phyloP scores from a whole-genome alignment of 306 rosid species.

The Quercus robur region DNA sequence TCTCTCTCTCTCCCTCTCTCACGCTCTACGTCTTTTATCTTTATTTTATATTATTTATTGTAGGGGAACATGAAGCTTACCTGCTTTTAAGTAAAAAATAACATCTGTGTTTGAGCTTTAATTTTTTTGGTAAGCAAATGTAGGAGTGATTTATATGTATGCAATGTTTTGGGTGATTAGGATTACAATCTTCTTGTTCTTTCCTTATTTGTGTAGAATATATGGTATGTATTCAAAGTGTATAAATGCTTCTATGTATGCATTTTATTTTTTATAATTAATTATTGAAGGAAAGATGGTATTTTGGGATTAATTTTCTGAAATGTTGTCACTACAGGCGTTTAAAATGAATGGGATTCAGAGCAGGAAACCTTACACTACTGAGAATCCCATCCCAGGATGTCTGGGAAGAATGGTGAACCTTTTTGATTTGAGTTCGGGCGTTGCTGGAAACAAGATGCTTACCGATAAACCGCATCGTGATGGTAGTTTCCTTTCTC shows the following conservation, averaged over 20 bases:
- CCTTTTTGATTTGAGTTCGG: slow-evolving; percentile 75
- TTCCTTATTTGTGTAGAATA: neutral
- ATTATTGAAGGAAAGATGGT: neutral
- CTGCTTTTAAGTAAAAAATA: neutral
- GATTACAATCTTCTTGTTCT: neutral
- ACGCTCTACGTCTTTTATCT: neutral
- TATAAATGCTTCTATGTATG: neutral
- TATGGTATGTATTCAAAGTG: neutral
- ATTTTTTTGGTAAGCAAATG: neutral
- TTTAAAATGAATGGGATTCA: slow-evolving; percentile 57
- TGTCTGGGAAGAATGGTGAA: slow-evolving; percentile 95
- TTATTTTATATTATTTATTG: too few species aligned
- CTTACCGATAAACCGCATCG: slow-evolving; percentile 71
- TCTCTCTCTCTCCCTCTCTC: neutral
- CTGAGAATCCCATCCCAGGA: slow-evolving; percentile 79
- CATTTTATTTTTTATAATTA: neutral
- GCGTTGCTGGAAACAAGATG: slow-evolving; percentile 68
- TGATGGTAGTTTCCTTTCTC: slow-evolving; percentile 54
- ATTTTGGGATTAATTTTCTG: slow-evolving; percentile 13
- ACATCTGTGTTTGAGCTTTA: neutral
- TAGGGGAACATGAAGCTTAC: neutral
- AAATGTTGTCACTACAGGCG: slow-evolving; percentile 31
- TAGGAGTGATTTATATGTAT: neutral
- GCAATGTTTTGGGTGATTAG: slow-evolving; percentile 3
- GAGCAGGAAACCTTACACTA: slow-evolving; percentile 43